Evolutionary conservation across 2,329 filamentous ascomycete genomes (phyloP).

Genomic region (Zymoseptoria brevis): DNA sequence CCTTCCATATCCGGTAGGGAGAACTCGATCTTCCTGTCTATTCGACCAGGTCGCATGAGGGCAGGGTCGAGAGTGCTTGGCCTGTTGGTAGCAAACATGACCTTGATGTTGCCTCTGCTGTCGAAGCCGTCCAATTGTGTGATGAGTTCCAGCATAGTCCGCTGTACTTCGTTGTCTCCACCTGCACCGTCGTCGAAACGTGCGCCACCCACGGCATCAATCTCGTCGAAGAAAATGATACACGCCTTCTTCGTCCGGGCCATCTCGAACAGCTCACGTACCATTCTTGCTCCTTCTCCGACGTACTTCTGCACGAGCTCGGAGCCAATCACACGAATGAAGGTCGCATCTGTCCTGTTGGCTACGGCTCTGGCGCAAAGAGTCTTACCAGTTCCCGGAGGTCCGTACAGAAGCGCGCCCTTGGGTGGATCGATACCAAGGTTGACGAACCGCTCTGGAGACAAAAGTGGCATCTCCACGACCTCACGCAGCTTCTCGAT

Average conservation of each 20-base stretch:
- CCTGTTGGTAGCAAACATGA: conserved; percentile 98
- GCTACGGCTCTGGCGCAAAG: conserved; percentile 95
- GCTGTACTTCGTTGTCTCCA: conserved; percentile 94
- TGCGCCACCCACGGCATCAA: conserved; percentile 90
- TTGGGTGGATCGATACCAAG: conserved; percentile 99
- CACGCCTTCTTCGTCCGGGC: conserved; percentile 98
- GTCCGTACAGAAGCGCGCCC: conserved; percentile 91
- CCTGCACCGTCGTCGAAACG: conserved; percentile 95
- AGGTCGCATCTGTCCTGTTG: conserved; percentile 95
- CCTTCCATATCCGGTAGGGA: conserved; percentile 94
- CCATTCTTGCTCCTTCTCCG: conserved; percentile 96
- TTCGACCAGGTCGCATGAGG: conserved; percentile 92
- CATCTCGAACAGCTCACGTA: conserved; percentile 98
- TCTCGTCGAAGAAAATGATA: conserved; percentile 99
- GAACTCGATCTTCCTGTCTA: conserved; percentile 98
- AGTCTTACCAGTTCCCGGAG: conserved; percentile 97
- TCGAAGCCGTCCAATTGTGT: conserved; percentile 97
- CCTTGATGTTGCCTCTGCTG: conserved; percentile 94
- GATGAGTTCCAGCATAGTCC: conserved; percentile 96
- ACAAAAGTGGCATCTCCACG: conserved; percentile 94
- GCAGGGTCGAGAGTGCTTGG: conserved; percentile 94
- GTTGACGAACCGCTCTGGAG: conserved; percentile 93
- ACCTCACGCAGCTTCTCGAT: conserved; percentile 98
- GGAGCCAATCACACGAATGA: conserved; percentile 96
- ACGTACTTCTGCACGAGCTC: conserved; percentile 99